Conservation (phyloP, 2,329 filamentous ascomycete genomes). For the Penicillium sp. region DNA sequence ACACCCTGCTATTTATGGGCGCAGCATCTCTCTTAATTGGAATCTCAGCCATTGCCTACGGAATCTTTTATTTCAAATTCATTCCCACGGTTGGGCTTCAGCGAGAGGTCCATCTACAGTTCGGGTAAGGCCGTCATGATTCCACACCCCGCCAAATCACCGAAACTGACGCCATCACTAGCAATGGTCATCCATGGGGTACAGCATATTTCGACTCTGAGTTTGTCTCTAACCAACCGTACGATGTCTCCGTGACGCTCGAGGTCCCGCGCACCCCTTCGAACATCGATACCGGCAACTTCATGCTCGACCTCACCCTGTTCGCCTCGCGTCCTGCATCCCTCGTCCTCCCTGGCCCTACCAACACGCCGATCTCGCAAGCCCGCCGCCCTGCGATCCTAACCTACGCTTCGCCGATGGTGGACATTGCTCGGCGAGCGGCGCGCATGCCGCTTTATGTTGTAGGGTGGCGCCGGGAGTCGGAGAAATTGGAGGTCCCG, state of each 20-base stretch:
- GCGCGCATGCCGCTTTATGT: slow-evolving; percentile 70
- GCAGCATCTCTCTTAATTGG: slow-evolving; percentile 58
- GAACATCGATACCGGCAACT: slow-evolving; percentile 82
- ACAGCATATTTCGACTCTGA: slow-evolving; percentile 51
- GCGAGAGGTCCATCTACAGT: slow-evolving; percentile 66
- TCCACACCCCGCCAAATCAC: not conserved
- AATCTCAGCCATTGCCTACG: slow-evolving; percentile 62
- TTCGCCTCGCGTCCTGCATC: slow-evolving; percentile 51
- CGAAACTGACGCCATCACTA: slow-evolving; percentile 18
- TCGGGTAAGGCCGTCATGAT: slow-evolving; percentile 50
- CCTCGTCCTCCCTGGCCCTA: slow-evolving; percentile 28
- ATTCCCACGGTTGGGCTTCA: slow-evolving; percentile 66
- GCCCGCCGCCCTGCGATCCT: slow-evolving; percentile 76
- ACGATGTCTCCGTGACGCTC: slow-evolving; percentile 78
- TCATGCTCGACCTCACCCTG: slow-evolving; percentile 84
- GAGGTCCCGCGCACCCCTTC: slow-evolving; percentile 73
- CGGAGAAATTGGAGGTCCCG: slow-evolving; percentile 62
- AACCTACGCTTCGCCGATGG: slow-evolving; percentile 72
- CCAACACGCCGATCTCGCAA: slow-evolving; percentile 55
- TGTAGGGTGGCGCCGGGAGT: slow-evolving; percentile 65
- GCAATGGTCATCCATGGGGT: slow-evolving; percentile 55
- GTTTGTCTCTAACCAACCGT: slow-evolving; percentile 72
- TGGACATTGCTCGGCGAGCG: slow-evolving; percentile 62
- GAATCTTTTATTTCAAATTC: slow-evolving; percentile 68
- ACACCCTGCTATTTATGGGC: slow-evolving; percentile 55